Percentiles rank a stretch among this genome's conserved stretches.
These are phyloP conservation scores for Auricularia heimuer DNA, from an alignment of 768 basidiomycete species.

Conservation along the genomic window DNA sequence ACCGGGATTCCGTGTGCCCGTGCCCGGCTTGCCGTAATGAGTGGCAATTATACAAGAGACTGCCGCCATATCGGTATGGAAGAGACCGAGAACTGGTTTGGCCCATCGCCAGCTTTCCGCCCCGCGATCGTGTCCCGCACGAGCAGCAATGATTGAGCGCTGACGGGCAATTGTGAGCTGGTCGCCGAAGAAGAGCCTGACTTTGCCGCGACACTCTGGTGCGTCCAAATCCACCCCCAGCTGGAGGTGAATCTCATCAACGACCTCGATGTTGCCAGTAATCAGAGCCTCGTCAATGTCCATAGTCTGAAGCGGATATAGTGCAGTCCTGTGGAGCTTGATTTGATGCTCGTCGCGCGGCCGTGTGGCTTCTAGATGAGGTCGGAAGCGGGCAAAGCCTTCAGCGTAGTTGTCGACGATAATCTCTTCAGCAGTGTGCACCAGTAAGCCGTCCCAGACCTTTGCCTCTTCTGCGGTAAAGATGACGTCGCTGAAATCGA, in stretches of 20 bases:
- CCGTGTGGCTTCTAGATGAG: slow-evolving; percentile 10
- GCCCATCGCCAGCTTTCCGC: neutral
- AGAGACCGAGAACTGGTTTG: slow-evolving; percentile 25
- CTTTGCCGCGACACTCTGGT: slow-evolving; percentile 2
- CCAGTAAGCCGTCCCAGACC: neutral
- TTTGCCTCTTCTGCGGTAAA: neutral
- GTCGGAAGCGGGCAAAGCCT: slow-evolving; percentile 18
- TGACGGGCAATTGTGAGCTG: slow-evolving; percentile 13
- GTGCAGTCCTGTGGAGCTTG: slow-evolving; percentile 19
- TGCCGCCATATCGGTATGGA: slow-evolving; percentile 30
- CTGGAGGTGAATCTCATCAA: slow-evolving; percentile 19
- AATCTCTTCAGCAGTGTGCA: no score
- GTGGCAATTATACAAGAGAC: slow-evolving; percentile 21
- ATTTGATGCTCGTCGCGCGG: slow-evolving; percentile 20
- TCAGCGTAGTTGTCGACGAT: slow-evolving; percentile 15
- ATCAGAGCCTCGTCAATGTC: slow-evolving; percentile 29
- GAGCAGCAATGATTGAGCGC: slow-evolving; percentile 7
- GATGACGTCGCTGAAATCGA: neutral
- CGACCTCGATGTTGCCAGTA: slow-evolving; percentile 26
- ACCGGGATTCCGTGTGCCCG: slow-evolving; percentile 23
- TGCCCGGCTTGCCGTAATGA: slow-evolving; percentile 22
- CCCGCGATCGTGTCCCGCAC: slow-evolving; percentile 12
- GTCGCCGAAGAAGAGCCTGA: slow-evolving; percentile 14
- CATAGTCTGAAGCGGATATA: slow-evolving; percentile 24
- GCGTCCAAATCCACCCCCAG: slow-evolving; percentile 12